Conservation (phyloP, 495 filamentous ascomycete species). For the Aspergillus incahuasiensis region DNA sequence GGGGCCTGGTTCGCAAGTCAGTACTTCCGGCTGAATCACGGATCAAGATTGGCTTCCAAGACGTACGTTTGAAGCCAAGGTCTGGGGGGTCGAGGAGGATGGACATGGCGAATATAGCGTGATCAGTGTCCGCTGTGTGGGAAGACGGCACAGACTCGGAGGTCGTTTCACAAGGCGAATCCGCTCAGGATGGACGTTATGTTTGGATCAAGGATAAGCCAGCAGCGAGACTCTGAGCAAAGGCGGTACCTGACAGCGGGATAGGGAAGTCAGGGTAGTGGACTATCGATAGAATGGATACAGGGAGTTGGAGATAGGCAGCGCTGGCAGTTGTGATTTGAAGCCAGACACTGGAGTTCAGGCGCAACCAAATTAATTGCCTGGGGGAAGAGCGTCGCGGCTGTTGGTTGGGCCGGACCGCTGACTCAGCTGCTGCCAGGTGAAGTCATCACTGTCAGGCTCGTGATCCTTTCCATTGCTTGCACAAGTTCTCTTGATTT, state of each 20-base stretch:
- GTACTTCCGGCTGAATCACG: neutral
- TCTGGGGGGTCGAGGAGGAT: conserved; percentile 88
- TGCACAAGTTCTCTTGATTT: neutral
- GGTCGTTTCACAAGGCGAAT: conserved; percentile 11
- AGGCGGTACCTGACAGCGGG: conserved; percentile 1
- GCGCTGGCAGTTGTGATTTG: conserved; percentile 6
- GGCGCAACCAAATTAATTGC: conserved; percentile 17
- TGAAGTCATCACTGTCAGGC: conserved; percentile 22
- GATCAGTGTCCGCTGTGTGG: neutral
- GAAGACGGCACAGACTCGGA: conserved; percentile 15
- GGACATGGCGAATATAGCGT: conserved; percentile 62
- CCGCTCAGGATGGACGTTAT: conserved; percentile 11
- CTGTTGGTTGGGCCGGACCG: conserved; percentile 15
- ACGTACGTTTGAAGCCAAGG: conserved; percentile 87
- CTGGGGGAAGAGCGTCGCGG: conserved; percentile 11
- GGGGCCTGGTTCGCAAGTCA: conserved; percentile 56
- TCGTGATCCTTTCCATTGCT: conserved; percentile 8
- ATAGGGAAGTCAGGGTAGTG: neutral
- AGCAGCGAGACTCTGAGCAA: conserved; percentile 4
- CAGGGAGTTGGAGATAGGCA: conserved; percentile 1
- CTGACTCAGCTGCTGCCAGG: conserved; percentile 24
- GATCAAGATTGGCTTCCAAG: conserved; percentile 13
- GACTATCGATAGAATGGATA: neutral
- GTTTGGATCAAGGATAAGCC: conserved; percentile 20
- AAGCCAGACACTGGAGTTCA: conserved; percentile 13